Evolutionary conservation across 140 eudicot species (phyloP), one percentile per base, ranked within the genome.

Genomic region (Oenanthe javanica): DNA sequence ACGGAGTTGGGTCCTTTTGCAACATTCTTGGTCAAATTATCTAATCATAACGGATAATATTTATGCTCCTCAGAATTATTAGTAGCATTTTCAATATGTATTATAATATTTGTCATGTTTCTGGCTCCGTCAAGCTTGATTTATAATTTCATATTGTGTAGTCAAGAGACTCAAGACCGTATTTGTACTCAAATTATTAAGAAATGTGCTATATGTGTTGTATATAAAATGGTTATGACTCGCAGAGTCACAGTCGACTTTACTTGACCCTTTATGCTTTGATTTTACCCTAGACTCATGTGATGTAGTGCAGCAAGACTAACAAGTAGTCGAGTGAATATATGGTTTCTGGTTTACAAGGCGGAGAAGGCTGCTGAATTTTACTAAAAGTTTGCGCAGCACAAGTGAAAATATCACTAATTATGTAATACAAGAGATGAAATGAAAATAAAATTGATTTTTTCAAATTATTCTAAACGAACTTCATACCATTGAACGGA

Each of bases 401-500:
- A 54, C 5, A 5, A 18, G n/a, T 54, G 70, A 63, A 61, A 23
- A 0, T 23, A 19, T 61, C 13, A 21, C 10, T 23, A 61, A 23
- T 61, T 0, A 61, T 6, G 19, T 61, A n/a, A 19, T 59, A 7
- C 11, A 19, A 10, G 7, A 66, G 31, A 31, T 31, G 31, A 31
- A n/a, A n/a, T n/a, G n/a, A n/a, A 25, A 64, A 25, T 42, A 64
- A 16, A 72, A 43, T 43, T 72, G 76, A 8, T 43, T 43, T 15
- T 43, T 72, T n/a, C 7, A 40, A 43, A 85, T 88, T 74, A 86
- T 52, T 91, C 90, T 80, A 94, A 88, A 27, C 94, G 89, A 81
- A 94, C 96, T 85, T 91, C 83, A 40, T 88, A 92, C 97, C 97
- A 92, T 27, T 92, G 97, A 79, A 92, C 51, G 0, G 98, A 92